Conservation (phyloP, 202 grass and related monocot genomes). For the Carex arenaria region DNA sequence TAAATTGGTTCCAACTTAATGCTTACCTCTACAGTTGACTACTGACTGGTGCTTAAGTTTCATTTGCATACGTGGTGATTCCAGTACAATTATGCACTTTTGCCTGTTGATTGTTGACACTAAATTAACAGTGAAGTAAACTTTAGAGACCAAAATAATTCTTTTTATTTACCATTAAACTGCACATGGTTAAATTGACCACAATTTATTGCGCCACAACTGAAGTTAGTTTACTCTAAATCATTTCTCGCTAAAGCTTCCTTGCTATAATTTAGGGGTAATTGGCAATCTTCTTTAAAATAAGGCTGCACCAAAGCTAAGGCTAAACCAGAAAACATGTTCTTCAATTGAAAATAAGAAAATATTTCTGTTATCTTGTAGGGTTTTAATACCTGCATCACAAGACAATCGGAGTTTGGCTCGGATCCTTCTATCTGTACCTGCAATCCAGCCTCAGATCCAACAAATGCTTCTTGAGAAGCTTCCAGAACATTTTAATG, state of each 20-base stretch:
- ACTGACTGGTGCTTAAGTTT: not conserved
- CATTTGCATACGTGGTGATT: not conserved
- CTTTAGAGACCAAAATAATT: not conserved
- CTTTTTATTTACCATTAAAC: not conserved
- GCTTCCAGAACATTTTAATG: conserved; percentile 81
- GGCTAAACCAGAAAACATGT: not conserved
- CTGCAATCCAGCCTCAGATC: conserved; percentile 56
- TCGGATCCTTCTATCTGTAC: conserved; percentile 55
- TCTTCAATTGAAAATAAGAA: not conserved
- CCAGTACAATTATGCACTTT: not conserved
- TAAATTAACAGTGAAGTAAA: not conserved
- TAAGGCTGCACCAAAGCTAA: not conserved
- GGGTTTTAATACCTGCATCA: conserved; percentile 35
- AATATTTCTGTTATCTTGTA: conserved; percentile 1
- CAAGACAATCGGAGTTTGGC: conserved; percentile 46
- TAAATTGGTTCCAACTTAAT: not conserved
- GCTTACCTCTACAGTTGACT: not conserved
- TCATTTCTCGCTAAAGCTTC: not conserved
- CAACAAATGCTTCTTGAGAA: conserved; percentile 78
- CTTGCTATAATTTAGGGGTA: not conserved
- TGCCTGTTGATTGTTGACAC: not conserved
- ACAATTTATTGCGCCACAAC: not conserved
- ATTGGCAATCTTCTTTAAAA: not conserved
- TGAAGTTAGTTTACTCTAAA: not conserved
- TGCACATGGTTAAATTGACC: not conserved